These are phyloP conservation scores for Monosporascus sp. DNA, from an alignment of 2,329 filamentous ascomycete genomes.

Conservation along the genomic window DNA sequence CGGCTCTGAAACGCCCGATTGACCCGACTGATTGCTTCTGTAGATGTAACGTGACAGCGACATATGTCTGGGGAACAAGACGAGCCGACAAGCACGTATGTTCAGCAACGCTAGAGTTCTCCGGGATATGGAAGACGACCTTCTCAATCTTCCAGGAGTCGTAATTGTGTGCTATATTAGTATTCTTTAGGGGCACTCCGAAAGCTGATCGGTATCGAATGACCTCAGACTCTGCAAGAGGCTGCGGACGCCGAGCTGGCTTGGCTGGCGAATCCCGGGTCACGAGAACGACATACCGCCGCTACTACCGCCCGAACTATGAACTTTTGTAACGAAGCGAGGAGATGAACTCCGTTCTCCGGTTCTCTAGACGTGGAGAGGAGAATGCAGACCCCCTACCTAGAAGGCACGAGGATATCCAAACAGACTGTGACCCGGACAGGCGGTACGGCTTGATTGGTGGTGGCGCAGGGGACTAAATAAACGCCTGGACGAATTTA, in stretches of 20 bases:
- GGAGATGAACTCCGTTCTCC: too few species aligned
- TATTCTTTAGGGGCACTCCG: neutral
- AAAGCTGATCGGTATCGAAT: neutral
- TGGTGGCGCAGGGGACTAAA: neutral
- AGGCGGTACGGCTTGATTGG: neutral
- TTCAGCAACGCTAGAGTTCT: neutral
- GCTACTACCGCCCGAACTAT: neutral
- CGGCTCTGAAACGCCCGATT: constrained; percentile 15
- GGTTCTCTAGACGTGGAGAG: too few species aligned
- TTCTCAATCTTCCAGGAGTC: neutral
- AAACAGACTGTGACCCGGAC: neutral
- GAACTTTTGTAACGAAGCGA: too few species aligned
- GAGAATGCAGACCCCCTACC: too few species aligned
- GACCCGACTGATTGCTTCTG: constrained; percentile 17
- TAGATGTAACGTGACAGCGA: constrained; percentile 8
- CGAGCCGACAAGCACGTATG: neutral
- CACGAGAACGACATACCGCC: neutral
- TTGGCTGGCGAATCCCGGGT: neutral
- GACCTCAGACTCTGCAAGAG: neutral
- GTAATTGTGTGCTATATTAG: neutral
- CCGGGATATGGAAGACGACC: neutral
- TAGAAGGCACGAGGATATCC: neutral
- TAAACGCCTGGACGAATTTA: neutral
- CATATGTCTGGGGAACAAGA: constrained; percentile 8
- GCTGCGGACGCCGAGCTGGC: neutral